phyloP scores from a whole-genome alignment of 257 asterid genomes.

The Cinchona pubescens region DNA sequence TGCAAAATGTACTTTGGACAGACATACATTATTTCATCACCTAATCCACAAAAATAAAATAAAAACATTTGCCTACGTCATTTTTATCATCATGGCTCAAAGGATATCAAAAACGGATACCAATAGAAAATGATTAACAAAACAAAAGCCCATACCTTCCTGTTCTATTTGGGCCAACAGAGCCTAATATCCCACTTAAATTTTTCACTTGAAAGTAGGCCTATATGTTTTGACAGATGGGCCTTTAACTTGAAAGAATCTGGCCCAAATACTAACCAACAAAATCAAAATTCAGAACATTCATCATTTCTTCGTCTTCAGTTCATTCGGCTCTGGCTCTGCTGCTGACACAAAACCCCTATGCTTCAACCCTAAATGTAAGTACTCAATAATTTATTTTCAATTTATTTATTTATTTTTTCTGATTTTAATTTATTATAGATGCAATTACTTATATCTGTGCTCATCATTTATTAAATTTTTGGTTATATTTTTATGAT shows the following conservation, averaged over 20 bases:
- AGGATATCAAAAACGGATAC: no score
- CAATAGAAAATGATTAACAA: no score
- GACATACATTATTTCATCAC: not conserved
- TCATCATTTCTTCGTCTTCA: no score
- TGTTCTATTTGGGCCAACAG: no score
- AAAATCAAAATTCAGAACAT: not conserved
- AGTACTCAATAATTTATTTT: not conserved
- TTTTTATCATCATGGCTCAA: no score
- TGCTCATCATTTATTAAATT: not conserved
- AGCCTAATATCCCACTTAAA: no score
- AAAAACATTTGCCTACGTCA: no score
- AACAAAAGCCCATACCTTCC: no score
- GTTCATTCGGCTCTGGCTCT: no score
- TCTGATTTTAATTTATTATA: not conserved
- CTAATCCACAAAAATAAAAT: no score
- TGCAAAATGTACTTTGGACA: no score
- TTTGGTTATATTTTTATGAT: not conserved
- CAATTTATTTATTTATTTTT: no score
- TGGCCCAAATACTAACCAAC: not conserved
- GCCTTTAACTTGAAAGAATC: not conserved
- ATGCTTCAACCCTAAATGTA: constrained; percentile 1
- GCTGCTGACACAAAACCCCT: constrained; percentile 21
- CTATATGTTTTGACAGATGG: not conserved
- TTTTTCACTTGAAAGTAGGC: not conserved
- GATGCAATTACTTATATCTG: not conserved